Evolutionary conservation across 768 basidiomycete genomes (phyloP), one percentile per base, ranked within the genome.

Genomic region (Russula sp.): DNA sequence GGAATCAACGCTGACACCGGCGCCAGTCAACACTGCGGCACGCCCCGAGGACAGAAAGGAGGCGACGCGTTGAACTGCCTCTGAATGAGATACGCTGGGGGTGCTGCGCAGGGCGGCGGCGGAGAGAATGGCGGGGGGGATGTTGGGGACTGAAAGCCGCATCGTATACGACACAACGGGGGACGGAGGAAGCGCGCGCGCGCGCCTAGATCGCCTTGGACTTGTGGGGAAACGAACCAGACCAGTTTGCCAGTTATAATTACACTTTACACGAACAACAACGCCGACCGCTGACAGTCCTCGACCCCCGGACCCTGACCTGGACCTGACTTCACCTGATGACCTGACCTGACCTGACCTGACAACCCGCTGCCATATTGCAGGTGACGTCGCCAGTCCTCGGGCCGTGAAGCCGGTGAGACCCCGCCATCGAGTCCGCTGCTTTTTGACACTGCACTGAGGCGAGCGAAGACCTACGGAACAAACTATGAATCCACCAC

Each of bases 1-100:
- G n/a, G 89, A 92, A 73, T 98, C 96, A 34, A 98, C 94, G 71
- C 89, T 91, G 66, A 97, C 90, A 7, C 96, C 96, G 0, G 96
- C 96, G 2, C 94, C 94, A 0, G 93, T 94, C 58, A 98, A 71
- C 16, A 93, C 75, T 0, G 86, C 75, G 51, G 83, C 83, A 72
- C 83, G 86, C n/a, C 92, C 91, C 5, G 78, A 74, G 0, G 78
- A 74, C 20, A 96, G 72, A 68, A 95, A 95, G 2, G 77, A 71
- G 5, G 83, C 75, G 58, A 90, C 79, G 56, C 82, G 81, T 35
- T 85, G 77, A 49, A 83, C 73, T 11, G 88, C 88, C 61, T 79
- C 81, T 38, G 76, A 70, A 0, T 77, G 69, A 9, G 82, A 75
- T 45, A 82, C 71, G 18, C 71, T 67, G 29, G 74, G 75, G 39